phyloP scores from a whole-genome alignment of 371 early-diverging fungal species.

The Mucor saturninus region DNA sequence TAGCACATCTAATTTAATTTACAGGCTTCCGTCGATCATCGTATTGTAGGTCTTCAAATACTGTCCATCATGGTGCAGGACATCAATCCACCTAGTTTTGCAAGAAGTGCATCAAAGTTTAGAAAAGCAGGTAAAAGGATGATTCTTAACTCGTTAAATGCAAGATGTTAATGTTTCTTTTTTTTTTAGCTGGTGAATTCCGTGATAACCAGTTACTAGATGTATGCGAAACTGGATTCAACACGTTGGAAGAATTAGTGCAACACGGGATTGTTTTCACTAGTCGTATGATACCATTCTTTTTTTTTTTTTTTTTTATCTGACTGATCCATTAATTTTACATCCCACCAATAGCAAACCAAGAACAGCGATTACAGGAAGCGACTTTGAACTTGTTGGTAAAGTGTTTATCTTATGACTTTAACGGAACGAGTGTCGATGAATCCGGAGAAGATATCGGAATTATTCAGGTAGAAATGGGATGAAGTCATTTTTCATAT shows the following conservation, averaged over 20 bases:
- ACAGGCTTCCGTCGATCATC: constrained; percentile 62
- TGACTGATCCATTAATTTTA: background rate
- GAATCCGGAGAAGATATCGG: constrained; percentile 87
- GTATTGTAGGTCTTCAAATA: constrained; percentile 70
- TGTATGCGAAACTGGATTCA: constrained; percentile 72
- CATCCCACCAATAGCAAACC: constrained; percentile 3
- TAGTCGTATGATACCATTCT: constrained; percentile 36
- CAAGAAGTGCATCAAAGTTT: constrained; percentile 68
- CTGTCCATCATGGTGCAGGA: constrained; percentile 63
- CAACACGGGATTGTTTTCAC: constrained; percentile 45
- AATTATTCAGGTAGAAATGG: constrained; percentile 66
- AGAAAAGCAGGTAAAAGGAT: constrained; percentile 63
- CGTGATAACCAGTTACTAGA: constrained; percentile 78
- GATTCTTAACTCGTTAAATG: background rate
- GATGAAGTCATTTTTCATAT: constrained; percentile 14
- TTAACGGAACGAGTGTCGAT: constrained; percentile 84
- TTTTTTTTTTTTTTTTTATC: constrained; percentile 28
- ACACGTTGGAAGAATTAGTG: constrained; percentile 59
- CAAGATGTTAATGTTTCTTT: constrained; percentile 5
- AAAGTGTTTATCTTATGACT: constrained; percentile 83
- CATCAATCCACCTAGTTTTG: constrained; percentile 65
- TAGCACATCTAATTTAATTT: background rate
- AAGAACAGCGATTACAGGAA: constrained; percentile 62
- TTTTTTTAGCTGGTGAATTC: constrained; percentile 71
- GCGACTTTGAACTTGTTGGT: constrained; percentile 67